Base-by-base conservation (phyloP, 371 early-diverging fungal genomes). In the Mortierella sp. region DNA sequence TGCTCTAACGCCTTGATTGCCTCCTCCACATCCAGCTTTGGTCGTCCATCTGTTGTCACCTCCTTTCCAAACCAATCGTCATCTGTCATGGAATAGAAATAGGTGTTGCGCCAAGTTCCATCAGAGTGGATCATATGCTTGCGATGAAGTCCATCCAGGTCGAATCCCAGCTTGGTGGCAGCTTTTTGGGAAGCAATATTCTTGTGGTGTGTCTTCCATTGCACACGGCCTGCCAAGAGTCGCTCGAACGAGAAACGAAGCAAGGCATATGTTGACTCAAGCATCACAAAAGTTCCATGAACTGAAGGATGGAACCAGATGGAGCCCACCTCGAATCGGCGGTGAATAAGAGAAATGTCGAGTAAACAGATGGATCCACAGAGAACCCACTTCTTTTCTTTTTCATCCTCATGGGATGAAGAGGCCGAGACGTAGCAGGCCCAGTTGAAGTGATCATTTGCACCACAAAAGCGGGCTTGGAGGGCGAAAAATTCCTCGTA, bases 181-280 rank as follows among this genome's bases (percentile, higher is more conserved):
- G 86, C 79, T 66, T 78, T 78, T 66, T 87, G 86, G 24, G 84
- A 83, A 10, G 88, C 81, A 39, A 85, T 72, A 70, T 89, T 89
- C 43, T 68, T 28, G 37, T 79, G 79, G 51, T 89, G 88, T 0
- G 75, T 75, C 70, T 80, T 80, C 81, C 81, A 80, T 35, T 80
- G 81, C n/a, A 80, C 81, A 14, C 81, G 81, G 20, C 75, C 81
- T 11, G 75, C 63, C 9, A 69, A 66, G 28, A 80, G 72, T 3
- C 55, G 61, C 62, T 75, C 75, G 39, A 75, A 80, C 6, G 69
- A 64, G 60, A 80, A 75, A 12, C 75, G 65, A 12, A 80, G 40
- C 20, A 80, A 60, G 5, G 75, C 72, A 35, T 75, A 72, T 43
- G 65, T 70, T 20, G 73, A 66, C 39, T 80, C 81, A 22, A 75